Evolutionary conservation across 441 rosid genomes (phyloP).

Genomic region (Erysimum cheiri): DNA sequence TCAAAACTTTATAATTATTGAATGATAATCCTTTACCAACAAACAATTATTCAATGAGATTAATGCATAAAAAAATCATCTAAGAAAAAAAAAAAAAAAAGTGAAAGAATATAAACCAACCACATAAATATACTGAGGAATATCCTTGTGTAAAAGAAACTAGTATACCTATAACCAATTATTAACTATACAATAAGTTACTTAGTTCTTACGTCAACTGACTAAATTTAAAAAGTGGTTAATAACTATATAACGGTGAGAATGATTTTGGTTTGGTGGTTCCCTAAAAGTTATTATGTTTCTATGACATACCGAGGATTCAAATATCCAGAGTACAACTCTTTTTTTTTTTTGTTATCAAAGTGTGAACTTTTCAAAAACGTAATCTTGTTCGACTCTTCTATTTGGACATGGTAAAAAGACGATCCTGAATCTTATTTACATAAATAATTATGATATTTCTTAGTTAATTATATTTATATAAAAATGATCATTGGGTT

Average conservation of each 20-base stretch:
- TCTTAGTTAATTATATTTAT: constrained; percentile 15
- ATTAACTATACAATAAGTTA: neutral
- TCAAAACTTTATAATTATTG: no score
- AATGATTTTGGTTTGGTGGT: neutral
- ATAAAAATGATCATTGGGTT: neutral
- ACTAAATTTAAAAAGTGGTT: no score
- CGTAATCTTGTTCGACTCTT: no score
- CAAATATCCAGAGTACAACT: neutral
- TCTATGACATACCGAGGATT: neutral
- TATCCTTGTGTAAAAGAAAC: no score
- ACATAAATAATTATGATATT: neutral
- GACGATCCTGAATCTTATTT: no score
- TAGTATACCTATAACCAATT: no score
- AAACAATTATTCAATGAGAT: neutral
- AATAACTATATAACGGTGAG: neutral
- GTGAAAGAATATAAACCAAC: neutral
- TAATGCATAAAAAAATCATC: neutral
- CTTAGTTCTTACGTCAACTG: neutral
- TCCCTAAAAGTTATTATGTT: neutral
- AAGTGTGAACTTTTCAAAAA: no score
- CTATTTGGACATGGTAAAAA: no score
- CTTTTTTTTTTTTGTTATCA: no score
- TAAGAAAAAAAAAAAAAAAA: no score
- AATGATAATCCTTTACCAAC: no score
- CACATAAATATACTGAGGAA: no score